Base-by-base conservation (phyloP, 352 stramenopile species). In the Blastocystis hominis region DNA sequence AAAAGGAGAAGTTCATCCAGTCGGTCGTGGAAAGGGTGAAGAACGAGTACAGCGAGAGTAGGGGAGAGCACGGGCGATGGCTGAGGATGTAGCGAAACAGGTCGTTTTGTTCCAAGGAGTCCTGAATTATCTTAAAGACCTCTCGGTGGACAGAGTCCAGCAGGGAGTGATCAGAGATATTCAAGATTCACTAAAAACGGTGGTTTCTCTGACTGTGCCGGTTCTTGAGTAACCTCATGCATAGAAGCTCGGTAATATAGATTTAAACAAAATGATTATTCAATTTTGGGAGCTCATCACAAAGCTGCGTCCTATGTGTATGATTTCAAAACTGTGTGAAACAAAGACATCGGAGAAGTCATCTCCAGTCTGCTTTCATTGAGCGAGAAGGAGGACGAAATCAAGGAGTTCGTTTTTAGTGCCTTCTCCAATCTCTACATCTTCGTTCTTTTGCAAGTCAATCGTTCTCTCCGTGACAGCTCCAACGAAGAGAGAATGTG, bases 351-450 rank as follows among this genome's bases (percentile, higher is more conserved):
- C 0, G 44, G 63, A 6, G 36, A 64, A 3, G 63, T 80, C 5
- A 40, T 80, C 20, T 36, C 70, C 15, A 61, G 44, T 36, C 44
- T 80, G 2, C 44, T 63, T 54, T 30, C 62, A 13, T n/a, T 80
- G 20, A 62, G 20, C 44, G 36, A 80, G 20, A 34, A 20, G 7
- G 40, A 64, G 20, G 42, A 40, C n/a, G 0, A 30, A 24, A 47
- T 24, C 44, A n/a, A 54, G 46, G 70, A 24, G 34, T 24, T 54
- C 30, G 70, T 80, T 30, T 80, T 61, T 44, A 42, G 17, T 3
- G 24, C 70, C 7, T 80, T 80, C 50, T 80, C 70, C 30, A 80
- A 80, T 54, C 46, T 80, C 70, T 80, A 80, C 40, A 63, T 62
- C 38, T 64, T 47, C 10, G 44, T 80, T 20, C 70, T 80, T 61